Conservation (phyloP, 805 yeast genomes). For the Brettanomyces nanus region DNA sequence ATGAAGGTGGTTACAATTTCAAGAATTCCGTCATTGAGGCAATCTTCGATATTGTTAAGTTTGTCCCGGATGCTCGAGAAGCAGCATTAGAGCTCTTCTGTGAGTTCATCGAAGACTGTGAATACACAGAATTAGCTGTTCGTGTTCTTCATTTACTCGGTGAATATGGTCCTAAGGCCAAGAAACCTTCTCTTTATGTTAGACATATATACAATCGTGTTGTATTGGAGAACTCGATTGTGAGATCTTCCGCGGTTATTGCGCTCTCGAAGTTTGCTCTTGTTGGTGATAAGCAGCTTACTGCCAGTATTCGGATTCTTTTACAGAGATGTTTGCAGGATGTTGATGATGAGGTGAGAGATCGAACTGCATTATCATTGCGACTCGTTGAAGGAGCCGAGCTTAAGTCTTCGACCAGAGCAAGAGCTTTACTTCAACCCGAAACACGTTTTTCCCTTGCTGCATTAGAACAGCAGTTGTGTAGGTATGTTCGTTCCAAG, state of each 20-base stretch:
- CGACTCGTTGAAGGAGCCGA: constrained; percentile 38
- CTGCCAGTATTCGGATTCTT: constrained; percentile 63
- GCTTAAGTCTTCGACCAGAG: constrained; percentile 16
- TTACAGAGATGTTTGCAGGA: constrained; percentile 80
- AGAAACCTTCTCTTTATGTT: constrained; percentile 82
- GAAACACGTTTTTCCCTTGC: constrained; percentile 64
- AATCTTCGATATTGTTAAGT: constrained; percentile 81
- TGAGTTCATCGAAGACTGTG: constrained; percentile 98
- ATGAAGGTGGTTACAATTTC: constrained; percentile 82
- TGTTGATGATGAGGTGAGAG: constrained; percentile 95
- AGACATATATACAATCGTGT: constrained; percentile 96
- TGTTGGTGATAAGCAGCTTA: constrained; percentile 58
- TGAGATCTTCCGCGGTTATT: constrained; percentile 91
- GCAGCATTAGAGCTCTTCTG: constrained; percentile 80
- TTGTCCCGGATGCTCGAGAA: constrained; percentile 77
- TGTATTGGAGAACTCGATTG: constrained; percentile 89
- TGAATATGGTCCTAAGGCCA: constrained; percentile 83
- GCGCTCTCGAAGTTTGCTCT: constrained; percentile 88
- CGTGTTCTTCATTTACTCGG: constrained; percentile 88
- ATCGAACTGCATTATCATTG: constrained; percentile 85
- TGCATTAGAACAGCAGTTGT: constrained; percentile 69
- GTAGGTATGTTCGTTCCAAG: constrained; percentile 50
- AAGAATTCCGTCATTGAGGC: constrained; percentile 89
- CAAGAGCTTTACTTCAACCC: constrained; percentile 52
- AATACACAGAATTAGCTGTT: constrained; percentile 88